Base-by-base conservation (phyloP, 345 rosid genomes). In the Eucalyptus curtisii region DNA sequence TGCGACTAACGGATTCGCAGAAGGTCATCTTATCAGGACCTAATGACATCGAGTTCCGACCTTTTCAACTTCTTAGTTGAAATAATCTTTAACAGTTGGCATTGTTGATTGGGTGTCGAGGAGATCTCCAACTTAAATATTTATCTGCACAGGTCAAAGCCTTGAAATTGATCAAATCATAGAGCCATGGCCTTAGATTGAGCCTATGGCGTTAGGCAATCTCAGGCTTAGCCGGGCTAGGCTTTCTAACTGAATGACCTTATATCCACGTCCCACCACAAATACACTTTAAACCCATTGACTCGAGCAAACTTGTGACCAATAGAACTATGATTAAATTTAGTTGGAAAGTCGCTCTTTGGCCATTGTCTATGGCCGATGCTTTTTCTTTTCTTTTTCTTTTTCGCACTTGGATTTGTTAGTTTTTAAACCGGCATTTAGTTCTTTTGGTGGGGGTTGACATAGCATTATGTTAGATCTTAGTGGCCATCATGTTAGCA, bases 161-260 rank as follows among this genome's bases (percentile, higher is more conserved):
- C 44, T 2, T 4, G 42, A 33, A 31, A 33, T 68, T 16, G 7
- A 68, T n/a, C 6, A 31, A 31, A 33, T 17, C 24, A 17, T 14
- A 3, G 24, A 68, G 13, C 24, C 44, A 3, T 33, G 27, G 44
- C 22, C 22, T 15, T 66, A 66, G 22, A 8, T 31, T 68, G 44
- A 10, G 6, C 37, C 42, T 66, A 8, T 68, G 0, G 1, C 10
- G 2, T 6, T 17, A 17, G 81, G 7, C 4, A 22, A 6, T 71
- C 44, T 33, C 2, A 2, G 5, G 44, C 6, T 7, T 7, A 17
- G 7, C 7, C 1, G 1, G 1, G 14, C 44, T 71, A 33, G 22
- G 13, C 25, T 71, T 33, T 37, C 19, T 33, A 17, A 66, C 7
- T 19, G 1, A 71, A 19, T 19, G 17, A 20, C 3, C 25, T 61